Percentiles rank a stretch among this genome's conserved stretches.
phyloP scores from a whole-genome alignment of 371 early-diverging fungal genomes.

The Apophysomyces ossiformis region DNA sequence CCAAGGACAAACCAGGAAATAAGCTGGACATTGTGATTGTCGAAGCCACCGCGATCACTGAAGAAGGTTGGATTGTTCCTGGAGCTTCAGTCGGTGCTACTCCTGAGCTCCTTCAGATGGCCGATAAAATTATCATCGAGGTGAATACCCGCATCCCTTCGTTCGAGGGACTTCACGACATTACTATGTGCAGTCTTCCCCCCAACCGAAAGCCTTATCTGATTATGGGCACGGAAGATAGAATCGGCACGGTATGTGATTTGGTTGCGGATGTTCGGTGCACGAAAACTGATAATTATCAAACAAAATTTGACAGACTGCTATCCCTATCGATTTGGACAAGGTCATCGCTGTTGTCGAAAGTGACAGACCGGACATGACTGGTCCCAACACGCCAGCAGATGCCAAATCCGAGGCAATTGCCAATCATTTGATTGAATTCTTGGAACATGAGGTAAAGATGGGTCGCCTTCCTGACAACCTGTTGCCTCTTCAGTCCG shows the following conservation, averaged over 20 bases:
- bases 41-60: conserved; percentile 61
- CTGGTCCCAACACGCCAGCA: conserved; percentile 48
- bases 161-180: conserved; percentile 60
- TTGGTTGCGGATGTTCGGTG: conserved; percentile 4
- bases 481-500: conserved; percentile 56
- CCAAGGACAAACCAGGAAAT: conserved; percentile 48
- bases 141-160: conserved; percentile 59
- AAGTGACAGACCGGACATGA: conserved; percentile 52
- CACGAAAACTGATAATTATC: conserved; percentile 1
- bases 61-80: conserved; percentile 58
- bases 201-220: conserved; percentile 56
- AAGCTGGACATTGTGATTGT: conserved; percentile 57
- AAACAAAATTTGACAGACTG: conserved; percentile 29
- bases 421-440: conserved; percentile 55
- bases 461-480: conserved; percentile 54
- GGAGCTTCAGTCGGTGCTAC: conserved; percentile 63
- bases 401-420: conserved; percentile 51
- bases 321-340: conserved; percentile 55
- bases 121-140: conserved; percentile 58
- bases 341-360: conserved; percentile 56
- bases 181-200: conserved; percentile 42
- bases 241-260: conserved; percentile 52
- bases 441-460: conserved; percentile 56
- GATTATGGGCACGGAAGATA: conserved; percentile 53
- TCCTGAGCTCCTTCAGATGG: conserved; percentile 57